Evolutionary conservation across 371 early-diverging fungal species (phyloP).

Genomic region (Dipsacomyces acuminosporus): DNA sequence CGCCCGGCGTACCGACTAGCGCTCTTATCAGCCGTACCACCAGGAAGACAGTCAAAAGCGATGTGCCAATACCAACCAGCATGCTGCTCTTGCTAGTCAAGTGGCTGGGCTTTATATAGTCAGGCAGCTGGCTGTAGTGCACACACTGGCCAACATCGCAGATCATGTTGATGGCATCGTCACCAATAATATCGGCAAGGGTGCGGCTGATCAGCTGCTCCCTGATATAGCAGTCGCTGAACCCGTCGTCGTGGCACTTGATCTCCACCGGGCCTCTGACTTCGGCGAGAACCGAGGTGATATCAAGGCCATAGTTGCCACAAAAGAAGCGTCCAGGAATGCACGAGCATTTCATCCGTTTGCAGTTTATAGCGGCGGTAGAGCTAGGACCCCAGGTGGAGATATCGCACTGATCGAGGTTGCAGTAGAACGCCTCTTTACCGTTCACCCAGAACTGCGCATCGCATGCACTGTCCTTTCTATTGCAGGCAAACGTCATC

Average conservation of each 20-base stretch:
- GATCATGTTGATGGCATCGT: slow-evolving; percentile 64
- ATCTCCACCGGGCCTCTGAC: slow-evolving; percentile 73
- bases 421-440: slow-evolving; percentile 73
- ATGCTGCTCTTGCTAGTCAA: slow-evolving; percentile 60
- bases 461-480: slow-evolving; percentile 53
- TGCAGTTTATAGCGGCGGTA: slow-evolving; percentile 53
- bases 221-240: slow-evolving; percentile 60
- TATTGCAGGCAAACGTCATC: slow-evolving; percentile 65
- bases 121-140: slow-evolving; percentile 83
- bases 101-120: slow-evolving; percentile 57
- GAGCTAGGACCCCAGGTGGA: slow-evolving; percentile 51
- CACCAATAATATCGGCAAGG: slow-evolving; percentile 69
- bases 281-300: slow-evolving; percentile 64
- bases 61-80: slow-evolving; percentile 55
- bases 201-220: slow-evolving; percentile 72
- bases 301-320: slow-evolving; percentile 74
- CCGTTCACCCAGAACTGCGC: slow-evolving; percentile 78
- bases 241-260: slow-evolving; percentile 52
- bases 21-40: slow-evolving; percentile 45
- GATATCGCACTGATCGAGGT: slow-evolving; percentile 60
- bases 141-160: slow-evolving; percentile 80
- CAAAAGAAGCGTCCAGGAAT: slow-evolving; percentile 71
- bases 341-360: slow-evolving; percentile 66
- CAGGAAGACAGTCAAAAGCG: slow-evolving; percentile 52
- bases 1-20: slow-evolving; percentile 42